Evolutionary conservation across 2,329 filamentous ascomycete species (phyloP).

Genomic region (Decorospora gaudefroyi): DNA sequence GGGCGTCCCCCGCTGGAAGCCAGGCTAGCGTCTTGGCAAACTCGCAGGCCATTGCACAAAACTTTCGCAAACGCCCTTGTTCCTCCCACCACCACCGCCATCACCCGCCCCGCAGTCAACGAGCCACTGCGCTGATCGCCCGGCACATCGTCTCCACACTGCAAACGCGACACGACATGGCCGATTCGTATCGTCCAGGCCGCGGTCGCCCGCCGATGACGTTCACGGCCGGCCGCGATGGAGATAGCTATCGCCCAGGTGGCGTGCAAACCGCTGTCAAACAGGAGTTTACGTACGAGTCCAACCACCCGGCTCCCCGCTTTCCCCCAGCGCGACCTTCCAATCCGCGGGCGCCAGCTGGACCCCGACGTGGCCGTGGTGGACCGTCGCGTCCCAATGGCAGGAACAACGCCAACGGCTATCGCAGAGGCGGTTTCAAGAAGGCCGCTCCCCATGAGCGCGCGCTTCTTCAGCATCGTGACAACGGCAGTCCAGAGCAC

Average conservation of each 20-base stretch:
- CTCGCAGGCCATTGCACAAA: constrained; percentile 14
- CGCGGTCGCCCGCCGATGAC: constrained; percentile 34
- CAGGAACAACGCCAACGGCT: constrained; percentile 26
- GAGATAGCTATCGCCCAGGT: constrained; percentile 36
- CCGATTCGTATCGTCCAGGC: constrained; percentile 36
- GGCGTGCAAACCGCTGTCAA: constrained; percentile 19
- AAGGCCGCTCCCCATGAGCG: constrained; percentile 50
- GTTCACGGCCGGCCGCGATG: constrained; percentile 31
- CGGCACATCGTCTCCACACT: constrained; percentile 7
- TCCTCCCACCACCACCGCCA: constrained; percentile 5
- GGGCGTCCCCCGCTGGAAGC: no score
- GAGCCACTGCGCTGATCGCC: constrained; percentile 5
- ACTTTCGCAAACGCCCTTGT: constrained; percentile 16
- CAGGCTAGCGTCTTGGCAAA: constrained; percentile 22
- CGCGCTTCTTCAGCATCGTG: constrained; percentile 50
- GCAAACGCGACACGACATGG: constrained; percentile 23
- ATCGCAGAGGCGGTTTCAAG: constrained; percentile 25
- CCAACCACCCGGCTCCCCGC: constrained; percentile 32
- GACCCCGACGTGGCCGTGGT: constrained; percentile 24
- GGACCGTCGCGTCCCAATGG: constrained; percentile 19
- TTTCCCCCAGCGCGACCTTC: constrained; percentile 39
- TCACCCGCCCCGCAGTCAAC: constrained; percentile 10
- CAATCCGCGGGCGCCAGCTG: constrained; percentile 20
- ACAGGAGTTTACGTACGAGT: constrained; percentile 44
- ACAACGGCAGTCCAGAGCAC: constrained; percentile 52